phyloP scores from a whole-genome alignment of 2,329 filamentous ascomycete genomes.

The Sclerotinia borealis region DNA sequence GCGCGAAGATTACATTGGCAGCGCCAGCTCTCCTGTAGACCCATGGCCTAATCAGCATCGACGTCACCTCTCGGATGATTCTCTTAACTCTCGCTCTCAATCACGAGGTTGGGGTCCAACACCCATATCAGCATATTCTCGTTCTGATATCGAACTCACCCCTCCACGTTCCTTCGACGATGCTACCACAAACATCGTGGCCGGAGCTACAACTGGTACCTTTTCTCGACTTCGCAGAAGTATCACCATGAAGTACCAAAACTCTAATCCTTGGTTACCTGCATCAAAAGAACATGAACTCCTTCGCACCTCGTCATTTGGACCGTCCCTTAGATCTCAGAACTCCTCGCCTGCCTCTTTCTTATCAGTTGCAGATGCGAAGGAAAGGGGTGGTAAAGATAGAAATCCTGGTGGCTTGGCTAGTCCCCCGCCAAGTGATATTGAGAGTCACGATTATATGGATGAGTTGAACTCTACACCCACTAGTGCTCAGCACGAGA shows the following conservation, averaged over 20 bases:
- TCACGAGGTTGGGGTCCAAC: constrained; percentile 14
- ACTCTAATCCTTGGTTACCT: neutral
- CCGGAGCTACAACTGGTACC: neutral
- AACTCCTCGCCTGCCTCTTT: constrained; percentile 2
- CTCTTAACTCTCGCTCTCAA: constrained; percentile 9
- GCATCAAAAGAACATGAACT: constrained; percentile 2
- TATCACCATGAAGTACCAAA: constrained; percentile 6
- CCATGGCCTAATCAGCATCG: neutral
- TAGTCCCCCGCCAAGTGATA: constrained; percentile 1
- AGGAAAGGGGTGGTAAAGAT: neutral
- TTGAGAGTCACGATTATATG: neutral
- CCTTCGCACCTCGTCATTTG: constrained; percentile 6
- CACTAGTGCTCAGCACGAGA: neutral
- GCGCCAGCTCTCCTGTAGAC: neutral
- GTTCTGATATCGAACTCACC: constrained; percentile 14
- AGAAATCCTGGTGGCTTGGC: neutral
- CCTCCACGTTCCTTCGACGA: constrained; percentile 12
- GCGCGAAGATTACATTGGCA: constrained; percentile 2
- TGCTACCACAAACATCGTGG: neutral
- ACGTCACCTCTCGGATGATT: constrained; percentile 10
- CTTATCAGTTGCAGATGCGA: neutral
- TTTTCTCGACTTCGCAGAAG: constrained; percentile 10
- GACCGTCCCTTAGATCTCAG: constrained; percentile 1
- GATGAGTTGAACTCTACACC: neutral
- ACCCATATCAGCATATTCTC: constrained; percentile 15